A percentile compares a stretch with the other conserved stretches of the same genome.
phyloP scores from a whole-genome alignment of 495 filamentous ascomycete genomes.

The Neurospora sp. region DNA sequence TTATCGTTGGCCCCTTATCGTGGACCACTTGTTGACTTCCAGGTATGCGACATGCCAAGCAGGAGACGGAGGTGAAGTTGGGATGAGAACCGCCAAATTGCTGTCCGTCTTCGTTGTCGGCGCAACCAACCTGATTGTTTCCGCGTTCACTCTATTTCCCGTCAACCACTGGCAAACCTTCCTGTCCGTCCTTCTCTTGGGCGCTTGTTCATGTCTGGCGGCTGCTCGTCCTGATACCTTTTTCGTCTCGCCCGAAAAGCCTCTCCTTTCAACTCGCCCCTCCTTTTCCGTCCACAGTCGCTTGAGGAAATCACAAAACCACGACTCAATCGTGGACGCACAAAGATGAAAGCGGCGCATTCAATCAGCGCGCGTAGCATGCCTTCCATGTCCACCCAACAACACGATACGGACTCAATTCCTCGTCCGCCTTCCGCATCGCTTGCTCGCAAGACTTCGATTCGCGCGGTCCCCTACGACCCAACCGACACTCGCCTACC shows the following conservation, averaged over 20 bases:
- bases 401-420: neutral
- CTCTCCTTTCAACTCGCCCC: neutral
- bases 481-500: neutral
- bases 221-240: neutral
- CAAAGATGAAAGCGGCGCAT: neutral
- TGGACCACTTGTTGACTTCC: neutral
- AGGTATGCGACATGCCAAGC: neutral
- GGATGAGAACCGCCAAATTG: neutral
- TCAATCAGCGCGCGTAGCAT: neutral
- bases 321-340: neutral
- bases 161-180: neutral
- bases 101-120: neutral
- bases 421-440: neutral
- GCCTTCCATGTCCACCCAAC: neutral
- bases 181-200: neutral
- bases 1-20: neutral
- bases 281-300: neutral
- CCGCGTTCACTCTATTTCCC: neutral
- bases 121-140: neutral
- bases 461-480: conserved; percentile 8
- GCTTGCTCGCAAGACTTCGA: conserved; percentile 1
- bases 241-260: neutral
- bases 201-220: neutral
- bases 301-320: neutral
- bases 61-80: neutral